These are phyloP conservation scores for Plasmodium gallinaceum DNA, from an alignment of 169 alveolate species.

Conservation along the genomic window DNA sequence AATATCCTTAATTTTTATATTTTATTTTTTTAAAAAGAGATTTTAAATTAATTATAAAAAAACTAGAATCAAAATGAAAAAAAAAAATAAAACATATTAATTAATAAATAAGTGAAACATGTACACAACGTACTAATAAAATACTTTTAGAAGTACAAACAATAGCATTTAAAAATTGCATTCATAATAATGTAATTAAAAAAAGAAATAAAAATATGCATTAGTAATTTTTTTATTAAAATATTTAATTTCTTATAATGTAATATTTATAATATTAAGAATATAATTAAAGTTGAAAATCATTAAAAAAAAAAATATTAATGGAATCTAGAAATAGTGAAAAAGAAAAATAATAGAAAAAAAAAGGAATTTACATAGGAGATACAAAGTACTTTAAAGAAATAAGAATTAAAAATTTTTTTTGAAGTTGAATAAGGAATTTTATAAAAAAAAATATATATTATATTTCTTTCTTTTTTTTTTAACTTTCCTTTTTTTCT, in stretches of 20 bases:
- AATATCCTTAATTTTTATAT: neutral
- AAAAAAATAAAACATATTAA: neutral
- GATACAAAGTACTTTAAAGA: neutral
- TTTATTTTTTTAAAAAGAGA: neutral
- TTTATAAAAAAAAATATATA: neutral
- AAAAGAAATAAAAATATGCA: no score
- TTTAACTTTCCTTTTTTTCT: neutral
- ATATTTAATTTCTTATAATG: neutral
- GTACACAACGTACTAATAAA: constrained; percentile 6
- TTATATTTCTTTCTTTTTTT: neutral
- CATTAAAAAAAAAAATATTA: neutral
- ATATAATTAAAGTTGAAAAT: neutral
- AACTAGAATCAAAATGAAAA: constrained; percentile 3
- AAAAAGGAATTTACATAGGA: neutral
- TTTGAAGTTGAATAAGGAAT: neutral
- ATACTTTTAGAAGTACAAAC: constrained; percentile 2
- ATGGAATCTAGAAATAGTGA: neutral
- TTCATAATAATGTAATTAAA: neutral
- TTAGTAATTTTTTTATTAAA: no score
- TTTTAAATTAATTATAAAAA: neutral
- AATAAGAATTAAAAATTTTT: neutral
- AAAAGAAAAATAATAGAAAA: neutral
- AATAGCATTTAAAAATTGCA: constrained; percentile 3
- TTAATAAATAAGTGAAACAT: neutral
- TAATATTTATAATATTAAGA: neutral